Conservation (phyloP, 1,284 basidiomycete genomes). For the Trametes polyzona region DNA sequence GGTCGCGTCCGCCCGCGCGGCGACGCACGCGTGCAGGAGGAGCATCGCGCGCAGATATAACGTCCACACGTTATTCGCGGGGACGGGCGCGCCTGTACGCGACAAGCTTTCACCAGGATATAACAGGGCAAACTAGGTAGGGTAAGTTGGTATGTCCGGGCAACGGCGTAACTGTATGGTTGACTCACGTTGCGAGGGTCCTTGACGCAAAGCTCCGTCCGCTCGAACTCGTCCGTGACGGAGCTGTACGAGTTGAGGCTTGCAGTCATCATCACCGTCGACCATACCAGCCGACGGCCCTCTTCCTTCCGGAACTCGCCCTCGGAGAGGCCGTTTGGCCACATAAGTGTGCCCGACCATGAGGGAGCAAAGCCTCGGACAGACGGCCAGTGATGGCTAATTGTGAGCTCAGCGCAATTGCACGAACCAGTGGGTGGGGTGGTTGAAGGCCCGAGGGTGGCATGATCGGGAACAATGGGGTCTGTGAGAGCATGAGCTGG, state of each 20-base stretch:
- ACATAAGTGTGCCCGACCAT: slow-evolving; percentile 67
- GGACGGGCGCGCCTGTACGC: slow-evolving; percentile 2
- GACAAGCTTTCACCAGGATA: slow-evolving; percentile 69
- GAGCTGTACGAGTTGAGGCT: slow-evolving; percentile 64
- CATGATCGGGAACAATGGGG: slow-evolving; percentile 5
- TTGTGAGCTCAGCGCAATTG: slow-evolving; percentile 54
- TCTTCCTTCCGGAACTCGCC: slow-evolving; percentile 70
- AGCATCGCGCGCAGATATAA: slow-evolving; percentile 67
- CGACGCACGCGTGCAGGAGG: slow-evolving; percentile 74
- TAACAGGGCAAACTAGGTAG: slow-evolving; percentile 61
- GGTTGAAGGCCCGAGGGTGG: background rate
- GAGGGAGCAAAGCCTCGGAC: slow-evolving; percentile 58
- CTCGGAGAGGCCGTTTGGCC: slow-evolving; percentile 61
- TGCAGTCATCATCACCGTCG: slow-evolving; percentile 61
- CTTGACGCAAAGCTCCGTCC: slow-evolving; percentile 53
- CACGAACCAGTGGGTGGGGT: slow-evolving; percentile 37
- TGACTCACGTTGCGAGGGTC: slow-evolving; percentile 65
- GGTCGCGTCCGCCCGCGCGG: slow-evolving; percentile 50
- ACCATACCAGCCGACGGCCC: slow-evolving; percentile 75
- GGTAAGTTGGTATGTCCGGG: background rate
- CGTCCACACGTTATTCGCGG: slow-evolving; percentile 66
- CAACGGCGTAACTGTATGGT: background rate
- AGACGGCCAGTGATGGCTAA: slow-evolving; percentile 54
- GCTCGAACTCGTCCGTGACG: slow-evolving; percentile 43
- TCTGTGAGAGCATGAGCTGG: background rate